Conservation (phyloP, 805 yeast genomes). For the Dipodascus geniculatus region DNA sequence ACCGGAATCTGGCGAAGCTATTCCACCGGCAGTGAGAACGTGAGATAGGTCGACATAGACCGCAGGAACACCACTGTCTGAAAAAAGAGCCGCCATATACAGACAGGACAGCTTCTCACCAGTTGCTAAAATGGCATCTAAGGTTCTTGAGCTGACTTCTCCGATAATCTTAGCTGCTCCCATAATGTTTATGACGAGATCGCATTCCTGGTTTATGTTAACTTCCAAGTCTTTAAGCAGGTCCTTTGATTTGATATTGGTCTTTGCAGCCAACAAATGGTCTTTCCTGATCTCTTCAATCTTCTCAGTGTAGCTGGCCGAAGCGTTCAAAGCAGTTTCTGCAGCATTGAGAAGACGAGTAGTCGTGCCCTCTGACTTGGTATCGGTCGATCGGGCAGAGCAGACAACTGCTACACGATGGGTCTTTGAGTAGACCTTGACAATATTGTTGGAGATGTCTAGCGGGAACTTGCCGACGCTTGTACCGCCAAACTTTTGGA, state of each 20-base stretch:
- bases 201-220: slow-evolving; percentile 55
- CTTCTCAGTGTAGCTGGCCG: slow-evolving; percentile 34
- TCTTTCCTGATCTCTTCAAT: slow-evolving; percentile 64
- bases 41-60: slow-evolving; percentile 67
- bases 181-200: slow-evolving; percentile 53
- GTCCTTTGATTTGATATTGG: slow-evolving; percentile 34
- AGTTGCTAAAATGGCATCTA: slow-evolving; percentile 80
- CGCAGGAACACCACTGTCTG: slow-evolving; percentile 71
- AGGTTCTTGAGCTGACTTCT: slow-evolving; percentile 78
- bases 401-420: slow-evolving; percentile 85
- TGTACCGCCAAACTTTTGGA: slow-evolving; percentile 96
- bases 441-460: slow-evolving; percentile 74
- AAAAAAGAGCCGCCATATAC: slow-evolving; percentile 76
- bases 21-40: slow-evolving; percentile 51
- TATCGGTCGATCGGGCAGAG: slow-evolving; percentile 83
- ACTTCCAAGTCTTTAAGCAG: slow-evolving; percentile 43
- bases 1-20: slow-evolving; percentile 16
- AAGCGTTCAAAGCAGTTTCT: slow-evolving; percentile 32
- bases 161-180: slow-evolving; percentile 87
- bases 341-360: slow-evolving; percentile 78
- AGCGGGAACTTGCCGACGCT: slow-evolving; percentile 91
- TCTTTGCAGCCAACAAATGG: slow-evolving; percentile 63
- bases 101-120: slow-evolving; percentile 91
- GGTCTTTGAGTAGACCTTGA: slow-evolving; percentile 41
- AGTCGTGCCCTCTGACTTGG: slow-evolving; percentile 93